Conservation (phyloP, 441 rosid species). For the Erysimum cheiri region DNA sequence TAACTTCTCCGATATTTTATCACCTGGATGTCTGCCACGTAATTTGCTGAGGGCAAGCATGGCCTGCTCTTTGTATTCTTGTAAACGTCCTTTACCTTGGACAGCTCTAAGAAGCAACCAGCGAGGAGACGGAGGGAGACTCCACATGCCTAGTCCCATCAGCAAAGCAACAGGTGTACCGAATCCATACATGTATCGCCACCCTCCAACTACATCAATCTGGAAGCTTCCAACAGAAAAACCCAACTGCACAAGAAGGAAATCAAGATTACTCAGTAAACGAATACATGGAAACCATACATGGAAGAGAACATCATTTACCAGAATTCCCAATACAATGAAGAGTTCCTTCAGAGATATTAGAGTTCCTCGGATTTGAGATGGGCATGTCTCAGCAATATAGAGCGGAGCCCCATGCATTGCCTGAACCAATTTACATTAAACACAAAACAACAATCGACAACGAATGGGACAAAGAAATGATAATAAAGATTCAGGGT, state of each 20-base stretch:
- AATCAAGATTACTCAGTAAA: background rate
- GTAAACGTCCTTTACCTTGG: conserved; percentile 79
- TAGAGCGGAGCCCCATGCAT: conserved; percentile 99
- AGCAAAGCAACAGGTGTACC: conserved; percentile 70
- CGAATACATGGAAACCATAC: conserved; percentile 16
- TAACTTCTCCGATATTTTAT: conserved; percentile 70
- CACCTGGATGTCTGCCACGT: conserved; percentile 81
- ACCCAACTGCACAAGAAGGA: conserved; percentile 66
- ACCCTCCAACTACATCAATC: conserved; percentile 86
- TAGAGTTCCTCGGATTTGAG: conserved; percentile 96
- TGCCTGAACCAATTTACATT: conserved; percentile 56
- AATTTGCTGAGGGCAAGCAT: conserved; percentile 74
- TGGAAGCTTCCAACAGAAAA: conserved; percentile 86
- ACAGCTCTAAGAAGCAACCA: conserved; percentile 95
- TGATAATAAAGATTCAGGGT: conserved; percentile 4
- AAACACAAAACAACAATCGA: conserved; percentile 18
- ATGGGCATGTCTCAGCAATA: conserved; percentile 97
- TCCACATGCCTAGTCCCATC: conserved; percentile 92
- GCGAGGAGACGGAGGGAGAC: conserved; percentile 95
- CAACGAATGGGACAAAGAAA: conserved; percentile 22
- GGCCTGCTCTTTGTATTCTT: conserved; percentile 83
- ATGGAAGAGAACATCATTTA: conserved; percentile 40
- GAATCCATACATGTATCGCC: conserved; percentile 93
- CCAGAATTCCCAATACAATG: conserved; percentile 96
- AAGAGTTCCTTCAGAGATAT: conserved; percentile 92